Conservation (phyloP, 495 filamentous ascomycete genomes). For the Letharia lupina region DNA sequence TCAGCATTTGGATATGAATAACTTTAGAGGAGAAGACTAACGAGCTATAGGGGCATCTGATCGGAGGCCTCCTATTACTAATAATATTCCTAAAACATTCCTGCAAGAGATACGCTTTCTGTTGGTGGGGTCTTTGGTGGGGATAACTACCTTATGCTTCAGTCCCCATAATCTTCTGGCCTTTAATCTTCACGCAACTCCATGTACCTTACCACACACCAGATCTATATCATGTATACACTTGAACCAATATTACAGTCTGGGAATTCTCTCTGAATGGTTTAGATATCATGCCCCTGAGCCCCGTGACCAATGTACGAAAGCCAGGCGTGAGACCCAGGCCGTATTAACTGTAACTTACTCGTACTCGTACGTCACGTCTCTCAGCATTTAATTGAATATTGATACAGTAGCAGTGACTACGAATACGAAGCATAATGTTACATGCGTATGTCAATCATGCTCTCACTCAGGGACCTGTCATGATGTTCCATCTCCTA, state of each 20-base stretch:
- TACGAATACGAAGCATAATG: neutral
- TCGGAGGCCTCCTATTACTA: no score
- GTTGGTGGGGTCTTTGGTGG: no score
- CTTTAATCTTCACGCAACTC: no score
- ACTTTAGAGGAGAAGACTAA: neutral
- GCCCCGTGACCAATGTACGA: neutral
- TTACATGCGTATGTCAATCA: neutral
- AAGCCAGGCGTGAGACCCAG: neutral
- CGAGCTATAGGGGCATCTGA: constrained; percentile 20
- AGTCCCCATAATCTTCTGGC: no score
- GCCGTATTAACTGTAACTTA: neutral
- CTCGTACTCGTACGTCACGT: neutral
- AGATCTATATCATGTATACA: no score
- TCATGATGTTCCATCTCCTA: neutral
- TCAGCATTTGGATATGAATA: neutral
- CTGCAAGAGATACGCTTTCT: no score
- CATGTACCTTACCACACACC: no score
- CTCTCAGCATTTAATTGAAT: neutral
- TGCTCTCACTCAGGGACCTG: neutral
- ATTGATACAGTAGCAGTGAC: neutral
- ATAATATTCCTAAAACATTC: no score
- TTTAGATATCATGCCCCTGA: neutral
- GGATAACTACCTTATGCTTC: no score
- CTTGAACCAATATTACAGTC: no score
- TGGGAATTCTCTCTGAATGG: no score